Evolutionary conservation across 441 rosid species (phyloP), one percentile per base, ranked within the genome.

Genomic region (Arabidopsis lyrata): DNA sequence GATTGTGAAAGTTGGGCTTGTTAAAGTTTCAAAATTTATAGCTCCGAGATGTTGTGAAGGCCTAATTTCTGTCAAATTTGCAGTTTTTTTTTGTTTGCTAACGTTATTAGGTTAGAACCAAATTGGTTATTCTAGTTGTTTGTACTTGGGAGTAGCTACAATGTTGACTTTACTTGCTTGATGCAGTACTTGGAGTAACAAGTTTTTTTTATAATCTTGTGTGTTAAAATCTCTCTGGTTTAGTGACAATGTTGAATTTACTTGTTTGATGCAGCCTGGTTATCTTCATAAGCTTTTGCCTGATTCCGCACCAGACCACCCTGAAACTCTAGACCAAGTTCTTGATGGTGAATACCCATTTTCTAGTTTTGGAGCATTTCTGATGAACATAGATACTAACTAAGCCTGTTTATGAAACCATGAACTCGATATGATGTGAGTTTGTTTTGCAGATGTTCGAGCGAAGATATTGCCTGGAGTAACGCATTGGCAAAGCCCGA

Each of bases 401-500:
- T 34, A 14, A 53, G 4, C 14, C 16, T n/a, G 60, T 59, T 36
- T 20, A 2, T 39, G 31, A 6, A 59, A 36, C 2, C 4, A 6
- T 38, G 0, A 6, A 12, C 3, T 12, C 15, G 5, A 14, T 42
- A 7, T 58, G 47, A 29, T 41, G 22, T 44, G 63, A 39, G 57
- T 44, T 49, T 57, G 0, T 45, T 57, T 49, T 82, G 78, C 81
- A 94, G 99, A 95, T 78, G 84, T 92, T 59, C 80, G 78, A 70
- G 66, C 72, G 39, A 90, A 95, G 85, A 95, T 95, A 66, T 60
- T 95, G 22, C 97, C 97, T 1, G 99, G 99, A 53, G 78, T 87
- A 52, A 92, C 97, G 2, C 97, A 95, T 65, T 95, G 99, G 99
- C 97, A 90, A 78, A 95, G 93, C 66, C 97, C 97, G 0, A 86